Conservation (phyloP, 768 basidiomycete genomes). For the Collybia sordida region DNA sequence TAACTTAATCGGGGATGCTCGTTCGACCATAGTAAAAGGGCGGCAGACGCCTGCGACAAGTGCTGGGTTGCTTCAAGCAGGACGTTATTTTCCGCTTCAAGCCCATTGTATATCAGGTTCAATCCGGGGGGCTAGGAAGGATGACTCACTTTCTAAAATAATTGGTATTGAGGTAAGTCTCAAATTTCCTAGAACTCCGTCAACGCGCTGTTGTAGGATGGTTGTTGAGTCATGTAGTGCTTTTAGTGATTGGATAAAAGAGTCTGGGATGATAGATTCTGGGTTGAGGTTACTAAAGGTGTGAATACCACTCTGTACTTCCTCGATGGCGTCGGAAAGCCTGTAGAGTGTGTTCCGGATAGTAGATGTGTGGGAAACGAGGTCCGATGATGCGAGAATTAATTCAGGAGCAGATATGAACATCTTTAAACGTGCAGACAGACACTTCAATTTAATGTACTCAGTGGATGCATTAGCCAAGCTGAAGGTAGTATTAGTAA, state of each 20-base stretch:
- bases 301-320: slow-evolving; percentile 31
- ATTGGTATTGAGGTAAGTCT: slow-evolving; percentile 26
- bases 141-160: slow-evolving; percentile 33
- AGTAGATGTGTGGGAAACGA: slow-evolving; percentile 13
- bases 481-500: slow-evolving; percentile 18
- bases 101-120: neutral
- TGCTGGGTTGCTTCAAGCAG: slow-evolving; percentile 26
- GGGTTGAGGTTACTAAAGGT: slow-evolving; percentile 32
- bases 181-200: slow-evolving; percentile 15
- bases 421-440: slow-evolving; percentile 24
- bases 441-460: slow-evolving; percentile 20
- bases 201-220: slow-evolving; percentile 22
- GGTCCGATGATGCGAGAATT: slow-evolving; percentile 6
- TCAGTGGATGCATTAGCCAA: slow-evolving; percentile 24
- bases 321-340: slow-evolving; percentile 33
- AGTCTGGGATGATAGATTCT: slow-evolving; percentile 14
- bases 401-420: slow-evolving; percentile 14
- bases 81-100: slow-evolving; percentile 33
- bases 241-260: slow-evolving; percentile 26
- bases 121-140: slow-evolving; percentile 1
- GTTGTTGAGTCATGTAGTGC: slow-evolving; percentile 20
- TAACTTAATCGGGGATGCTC: slow-evolving; percentile 26
- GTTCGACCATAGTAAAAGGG: slow-evolving; percentile 24
- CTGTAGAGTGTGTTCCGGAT: slow-evolving; percentile 28
- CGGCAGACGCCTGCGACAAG: slow-evolving; percentile 12